Percentiles rank a stretch among this genome's conserved stretches.
Conservation (phyloP, 768 basidiomycete species). For the Calocera cornea region DNA sequence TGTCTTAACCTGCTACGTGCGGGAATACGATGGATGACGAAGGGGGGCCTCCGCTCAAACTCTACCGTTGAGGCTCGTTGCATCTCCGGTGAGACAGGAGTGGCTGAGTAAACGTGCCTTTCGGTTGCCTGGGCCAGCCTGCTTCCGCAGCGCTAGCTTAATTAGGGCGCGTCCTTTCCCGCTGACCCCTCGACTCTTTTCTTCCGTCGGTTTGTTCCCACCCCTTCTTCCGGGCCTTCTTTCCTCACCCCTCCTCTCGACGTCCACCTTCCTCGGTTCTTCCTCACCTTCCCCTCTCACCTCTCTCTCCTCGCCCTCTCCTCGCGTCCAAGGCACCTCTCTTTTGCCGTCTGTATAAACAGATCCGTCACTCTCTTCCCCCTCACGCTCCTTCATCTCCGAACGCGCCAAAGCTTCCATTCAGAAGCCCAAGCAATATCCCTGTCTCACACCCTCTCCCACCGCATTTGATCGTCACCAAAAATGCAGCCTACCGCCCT, state of each 20-base stretch:
- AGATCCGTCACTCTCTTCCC: slow-evolving; percentile 1
- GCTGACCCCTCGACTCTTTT: not conserved
- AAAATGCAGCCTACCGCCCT: not conserved
- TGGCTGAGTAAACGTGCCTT: slow-evolving; percentile 6
- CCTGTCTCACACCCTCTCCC: not conserved
- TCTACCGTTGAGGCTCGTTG: not conserved
- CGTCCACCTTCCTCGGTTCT: slow-evolving; percentile 1
- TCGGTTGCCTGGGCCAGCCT: not conserved
- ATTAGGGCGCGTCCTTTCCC: not conserved
- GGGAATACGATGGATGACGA: not conserved
- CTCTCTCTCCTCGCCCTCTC: not conserved
- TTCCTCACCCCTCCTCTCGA: not conserved
- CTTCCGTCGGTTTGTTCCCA: not conserved
- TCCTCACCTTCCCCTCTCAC: not conserved
- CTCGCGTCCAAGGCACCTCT: not conserved
- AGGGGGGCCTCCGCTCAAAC: too few relatives aligned
- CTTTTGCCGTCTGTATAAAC: not conserved
- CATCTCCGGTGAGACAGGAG: not conserved
- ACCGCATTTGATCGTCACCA: not conserved
- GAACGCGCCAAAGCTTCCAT: not conserved
- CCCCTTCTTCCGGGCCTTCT: not conserved
- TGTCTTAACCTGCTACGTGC: not conserved
- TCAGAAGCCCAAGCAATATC: not conserved
- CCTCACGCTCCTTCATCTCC: not conserved
- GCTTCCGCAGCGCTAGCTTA: not conserved